Conservation (phyloP, 1,139 yeast species). For the Tardiomyces depauwii region DNA sequence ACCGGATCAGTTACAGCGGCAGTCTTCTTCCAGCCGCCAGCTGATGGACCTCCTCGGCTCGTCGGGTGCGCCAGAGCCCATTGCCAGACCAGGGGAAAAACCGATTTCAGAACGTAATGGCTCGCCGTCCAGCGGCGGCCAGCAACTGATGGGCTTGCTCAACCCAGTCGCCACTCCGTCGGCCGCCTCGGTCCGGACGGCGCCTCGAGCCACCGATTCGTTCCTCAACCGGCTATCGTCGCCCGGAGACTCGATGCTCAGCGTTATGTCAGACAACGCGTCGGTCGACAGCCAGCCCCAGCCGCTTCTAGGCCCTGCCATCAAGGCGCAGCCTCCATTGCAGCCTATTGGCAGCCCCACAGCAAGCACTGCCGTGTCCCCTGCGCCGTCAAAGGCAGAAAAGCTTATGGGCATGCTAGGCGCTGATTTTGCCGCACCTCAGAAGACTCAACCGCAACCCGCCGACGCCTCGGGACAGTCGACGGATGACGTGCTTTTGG, state of each 20-base stretch:
- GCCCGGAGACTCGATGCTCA: background rate
- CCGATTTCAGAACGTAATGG: no score
- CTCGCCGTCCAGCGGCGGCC: background rate
- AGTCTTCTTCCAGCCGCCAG: background rate
- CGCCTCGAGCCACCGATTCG: background rate
- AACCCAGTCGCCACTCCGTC: background rate
- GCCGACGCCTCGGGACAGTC: no score
- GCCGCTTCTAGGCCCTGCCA: background rate
- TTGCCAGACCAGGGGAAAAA: background rate
- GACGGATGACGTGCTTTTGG: background rate
- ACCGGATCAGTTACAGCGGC: no score
- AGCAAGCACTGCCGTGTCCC: background rate
- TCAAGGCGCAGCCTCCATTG: background rate
- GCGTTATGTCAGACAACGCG: background rate
- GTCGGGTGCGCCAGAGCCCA: no score
- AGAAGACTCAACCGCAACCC: background rate
- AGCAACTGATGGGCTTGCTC: background rate
- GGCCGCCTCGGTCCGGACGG: background rate
- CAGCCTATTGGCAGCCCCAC: background rate
- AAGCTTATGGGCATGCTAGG: background rate
- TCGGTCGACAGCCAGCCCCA: background rate
- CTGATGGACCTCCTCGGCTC: background rate
- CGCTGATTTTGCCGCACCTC: background rate
- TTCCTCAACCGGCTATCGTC: background rate
- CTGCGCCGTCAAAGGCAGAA: background rate